Evolutionary conservation across 164 flowering plant genomes (phyloP).

Genomic region (Stephania cephalantha): DNA sequence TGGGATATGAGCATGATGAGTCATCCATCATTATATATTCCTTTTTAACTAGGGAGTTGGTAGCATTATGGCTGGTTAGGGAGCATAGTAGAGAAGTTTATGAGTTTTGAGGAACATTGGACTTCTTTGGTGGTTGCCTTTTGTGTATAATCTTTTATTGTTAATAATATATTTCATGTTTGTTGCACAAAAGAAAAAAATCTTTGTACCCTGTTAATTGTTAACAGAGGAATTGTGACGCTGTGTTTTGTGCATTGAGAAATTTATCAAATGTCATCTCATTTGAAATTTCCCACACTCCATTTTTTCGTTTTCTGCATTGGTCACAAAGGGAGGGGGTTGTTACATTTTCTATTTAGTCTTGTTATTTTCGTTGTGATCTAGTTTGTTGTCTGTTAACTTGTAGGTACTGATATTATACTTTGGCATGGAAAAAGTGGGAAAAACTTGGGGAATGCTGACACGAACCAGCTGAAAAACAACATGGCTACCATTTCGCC

Average conservation of each 20-base stretch:
- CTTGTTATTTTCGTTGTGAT: neutral
- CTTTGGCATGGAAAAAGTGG: slow-evolving; percentile 97
- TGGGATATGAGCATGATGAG: neutral
- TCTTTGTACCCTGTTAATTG: neutral
- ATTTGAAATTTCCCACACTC: neutral
- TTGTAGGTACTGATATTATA: slow-evolving; percentile 83
- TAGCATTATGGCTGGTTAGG: too few relatives aligned
- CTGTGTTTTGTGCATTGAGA: neutral
- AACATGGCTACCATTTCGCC: slow-evolving; percentile 88
- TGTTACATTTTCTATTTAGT: neutral
- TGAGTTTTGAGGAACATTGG: too few relatives aligned
- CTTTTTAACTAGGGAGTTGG: too few relatives aligned
- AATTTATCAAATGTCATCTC: neutral
- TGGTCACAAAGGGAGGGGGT: neutral
- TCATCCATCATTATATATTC: neutral
- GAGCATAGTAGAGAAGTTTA: too few relatives aligned
- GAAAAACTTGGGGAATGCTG: slow-evolving; percentile 65
- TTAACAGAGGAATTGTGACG: neutral
- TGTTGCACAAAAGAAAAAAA: too few relatives aligned
- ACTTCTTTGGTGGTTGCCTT: too few relatives aligned
- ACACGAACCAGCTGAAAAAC: slow-evolving; percentile 94
- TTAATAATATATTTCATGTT: too few relatives aligned
- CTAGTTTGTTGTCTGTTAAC: slow-evolving; percentile 10
- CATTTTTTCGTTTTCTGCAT: neutral
- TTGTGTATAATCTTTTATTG: too few relatives aligned